These are phyloP conservation scores for Suillus weaverae DNA, from an alignment of 768 basidiomycete species.

Conservation along the genomic window DNA sequence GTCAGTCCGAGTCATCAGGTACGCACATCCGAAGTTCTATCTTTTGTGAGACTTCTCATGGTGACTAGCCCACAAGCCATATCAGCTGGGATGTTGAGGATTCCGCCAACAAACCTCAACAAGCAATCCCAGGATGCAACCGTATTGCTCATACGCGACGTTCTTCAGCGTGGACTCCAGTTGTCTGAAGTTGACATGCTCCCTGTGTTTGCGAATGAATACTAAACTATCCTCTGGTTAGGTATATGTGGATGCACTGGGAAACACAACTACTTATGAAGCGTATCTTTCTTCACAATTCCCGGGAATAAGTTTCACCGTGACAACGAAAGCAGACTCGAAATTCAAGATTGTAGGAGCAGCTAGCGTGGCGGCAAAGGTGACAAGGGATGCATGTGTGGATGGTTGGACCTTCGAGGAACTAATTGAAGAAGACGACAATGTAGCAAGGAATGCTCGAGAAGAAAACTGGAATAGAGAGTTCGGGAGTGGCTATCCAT, in stretches of 20 bases:
- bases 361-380: conserved; percentile 97
- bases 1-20: conserved; percentile 82
- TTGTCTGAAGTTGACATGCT: conserved; percentile 66
- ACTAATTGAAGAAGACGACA: conserved; percentile 21
- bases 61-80: conserved; percentile 80
- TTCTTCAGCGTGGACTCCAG: conserved; percentile 76
- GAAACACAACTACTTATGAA: conserved; percentile 83
- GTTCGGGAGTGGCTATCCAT: conserved; percentile 89
- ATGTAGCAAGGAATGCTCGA: neutral
- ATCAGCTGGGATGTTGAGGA: conserved; percentile 85
- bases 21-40: conserved; percentile 7
- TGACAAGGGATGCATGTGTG: conserved; percentile 89
- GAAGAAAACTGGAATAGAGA: conserved; percentile 32
- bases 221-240: conserved; percentile 28
- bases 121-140: conserved; percentile 89
- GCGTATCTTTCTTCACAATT: conserved; percentile 78
- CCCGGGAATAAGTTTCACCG: conserved; percentile 84
- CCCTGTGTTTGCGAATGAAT: neutral
- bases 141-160: conserved; percentile 80
- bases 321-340: conserved; percentile 91
- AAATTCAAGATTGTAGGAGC: conserved; percentile 96
- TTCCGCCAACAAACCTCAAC: conserved; percentile 84
- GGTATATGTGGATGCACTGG: conserved; percentile 95
- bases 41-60: neutral
- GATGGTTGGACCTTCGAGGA: conserved; percentile 86